A percentile compares a stretch with the other conserved stretches of the same genome.
These are phyloP conservation scores for Geosiphon pyriformis DNA, from an alignment of 192 early-diverging fungal genomes.

Conservation along the genomic window DNA sequence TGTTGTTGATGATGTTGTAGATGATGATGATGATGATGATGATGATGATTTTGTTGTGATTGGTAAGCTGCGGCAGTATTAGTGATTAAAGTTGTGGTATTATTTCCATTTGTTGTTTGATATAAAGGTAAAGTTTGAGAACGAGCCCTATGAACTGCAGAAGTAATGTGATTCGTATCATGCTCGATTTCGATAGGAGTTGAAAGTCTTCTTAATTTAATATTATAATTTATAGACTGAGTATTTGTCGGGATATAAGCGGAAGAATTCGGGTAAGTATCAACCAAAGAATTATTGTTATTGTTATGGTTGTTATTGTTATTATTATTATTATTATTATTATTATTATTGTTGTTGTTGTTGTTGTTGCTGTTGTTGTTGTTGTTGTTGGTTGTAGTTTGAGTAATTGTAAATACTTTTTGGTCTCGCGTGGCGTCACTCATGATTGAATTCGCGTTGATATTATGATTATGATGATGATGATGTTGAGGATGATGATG, in stretches of 20 bases:
- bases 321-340: not conserved
- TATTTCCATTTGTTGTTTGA: not conserved
- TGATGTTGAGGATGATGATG: too few relatives aligned
- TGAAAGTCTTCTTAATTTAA: not conserved
- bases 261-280: not conserved
- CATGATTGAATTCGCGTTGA: too few relatives aligned
- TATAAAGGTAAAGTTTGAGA: slow-evolving; percentile 10
- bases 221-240: not conserved
- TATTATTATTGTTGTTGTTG: not conserved
- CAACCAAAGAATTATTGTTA: not conserved
- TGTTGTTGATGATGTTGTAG: too few relatives aligned
- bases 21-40: too few relatives aligned
- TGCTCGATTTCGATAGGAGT: slow-evolving; percentile 8
- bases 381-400: not conserved
- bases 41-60: not conserved
- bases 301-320: not conserved
- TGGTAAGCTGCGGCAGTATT: too few relatives aligned
- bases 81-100: too few relatives aligned
- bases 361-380: not conserved
- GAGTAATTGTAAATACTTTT: too few relatives aligned
- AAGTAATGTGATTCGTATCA: not conserved
- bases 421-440: too few relatives aligned
- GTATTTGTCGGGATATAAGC: not conserved
- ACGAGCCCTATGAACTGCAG: not conserved
- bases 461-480: too few relatives aligned